A percentile compares a stretch with the other conserved stretches of the same genome.
Conservation (phyloP, 208 protist genomes). For the Trypanosoma melophagium region DNA sequence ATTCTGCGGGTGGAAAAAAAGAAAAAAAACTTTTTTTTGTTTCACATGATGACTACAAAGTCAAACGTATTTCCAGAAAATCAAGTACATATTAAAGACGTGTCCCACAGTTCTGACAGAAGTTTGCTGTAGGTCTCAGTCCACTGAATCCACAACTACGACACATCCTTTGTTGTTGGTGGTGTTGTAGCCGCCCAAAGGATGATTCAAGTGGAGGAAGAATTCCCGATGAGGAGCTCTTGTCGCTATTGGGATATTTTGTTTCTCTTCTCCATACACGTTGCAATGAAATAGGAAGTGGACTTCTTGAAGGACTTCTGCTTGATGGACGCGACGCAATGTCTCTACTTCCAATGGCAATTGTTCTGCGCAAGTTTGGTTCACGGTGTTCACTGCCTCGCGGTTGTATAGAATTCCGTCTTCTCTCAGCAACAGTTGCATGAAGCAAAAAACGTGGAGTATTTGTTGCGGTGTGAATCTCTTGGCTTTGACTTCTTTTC, state of each 20-base stretch:
- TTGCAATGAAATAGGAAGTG: background rate
- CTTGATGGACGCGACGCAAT: background rate
- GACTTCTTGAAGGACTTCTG: background rate
- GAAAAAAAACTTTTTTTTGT: constrained; percentile 10
- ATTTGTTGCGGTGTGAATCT: background rate
- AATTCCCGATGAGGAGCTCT: background rate
- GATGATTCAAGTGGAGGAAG: constrained; percentile 5
- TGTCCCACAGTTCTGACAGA: constrained; percentile 17
- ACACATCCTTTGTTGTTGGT: constrained; percentile 6
- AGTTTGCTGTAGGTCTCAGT: constrained; percentile 5
- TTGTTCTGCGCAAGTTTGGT: too few species aligned
- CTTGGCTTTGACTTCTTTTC: constrained; percentile 7
- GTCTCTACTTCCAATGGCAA: background rate
- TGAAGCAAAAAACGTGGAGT: background rate
- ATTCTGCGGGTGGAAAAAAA: too few species aligned
- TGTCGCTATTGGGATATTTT: too few species aligned
- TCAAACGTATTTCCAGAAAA: background rate
- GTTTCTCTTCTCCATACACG: background rate
- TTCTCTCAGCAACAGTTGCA: background rate
- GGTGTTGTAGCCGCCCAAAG: background rate
- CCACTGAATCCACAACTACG: constrained; percentile 9
- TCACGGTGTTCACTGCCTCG: background rate
- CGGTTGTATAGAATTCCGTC: background rate
- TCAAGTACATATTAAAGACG: constrained; percentile 16
- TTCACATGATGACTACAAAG: background rate